Conservation (phyloP, 169 alveolate genomes). For the Plasmodium chabaudi region DNA sequence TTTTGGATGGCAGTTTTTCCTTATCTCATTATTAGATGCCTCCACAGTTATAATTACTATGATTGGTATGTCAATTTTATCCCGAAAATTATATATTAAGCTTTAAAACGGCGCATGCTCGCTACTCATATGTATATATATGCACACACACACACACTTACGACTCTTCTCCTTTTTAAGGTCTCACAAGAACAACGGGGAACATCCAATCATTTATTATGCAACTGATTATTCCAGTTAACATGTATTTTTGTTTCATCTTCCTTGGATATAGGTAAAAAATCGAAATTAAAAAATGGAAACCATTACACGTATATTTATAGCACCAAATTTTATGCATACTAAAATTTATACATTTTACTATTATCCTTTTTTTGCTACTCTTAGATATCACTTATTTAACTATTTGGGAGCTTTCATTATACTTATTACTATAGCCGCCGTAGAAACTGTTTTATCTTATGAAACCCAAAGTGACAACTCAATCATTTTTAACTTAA, state of each 20-base stretch:
- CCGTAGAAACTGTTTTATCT: conserved; percentile 45
- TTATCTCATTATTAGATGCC: no score
- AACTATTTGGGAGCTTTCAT: conserved; percentile 45
- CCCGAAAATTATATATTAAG: no score
- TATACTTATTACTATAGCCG: conserved; percentile 42
- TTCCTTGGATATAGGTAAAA: conserved; percentile 47
- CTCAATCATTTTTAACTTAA: conserved; percentile 48
- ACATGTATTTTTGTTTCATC: conserved; percentile 58
- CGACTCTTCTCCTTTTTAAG: conserved; percentile 4
- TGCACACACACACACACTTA: not conserved
- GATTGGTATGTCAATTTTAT: no score
- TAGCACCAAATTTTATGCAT: not conserved
- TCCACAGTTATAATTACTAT: no score
- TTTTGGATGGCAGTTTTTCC: no score
- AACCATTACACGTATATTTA: not conserved
- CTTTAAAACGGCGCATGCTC: no score
- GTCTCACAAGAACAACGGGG: conserved; percentile 67
- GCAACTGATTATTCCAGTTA: conserved; percentile 52
- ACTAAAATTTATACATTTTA: not conserved
- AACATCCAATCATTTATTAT: conserved; percentile 54
- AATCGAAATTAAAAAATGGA: not conserved
- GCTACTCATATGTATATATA: not conserved
- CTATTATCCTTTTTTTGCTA: not conserved
- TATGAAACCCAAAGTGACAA: conserved; percentile 66
- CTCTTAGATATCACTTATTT: conserved; percentile 45